Evolutionary conservation across 2,329 filamentous ascomycete species (phyloP).

Genomic region (Cladosporium halotolerans): DNA sequence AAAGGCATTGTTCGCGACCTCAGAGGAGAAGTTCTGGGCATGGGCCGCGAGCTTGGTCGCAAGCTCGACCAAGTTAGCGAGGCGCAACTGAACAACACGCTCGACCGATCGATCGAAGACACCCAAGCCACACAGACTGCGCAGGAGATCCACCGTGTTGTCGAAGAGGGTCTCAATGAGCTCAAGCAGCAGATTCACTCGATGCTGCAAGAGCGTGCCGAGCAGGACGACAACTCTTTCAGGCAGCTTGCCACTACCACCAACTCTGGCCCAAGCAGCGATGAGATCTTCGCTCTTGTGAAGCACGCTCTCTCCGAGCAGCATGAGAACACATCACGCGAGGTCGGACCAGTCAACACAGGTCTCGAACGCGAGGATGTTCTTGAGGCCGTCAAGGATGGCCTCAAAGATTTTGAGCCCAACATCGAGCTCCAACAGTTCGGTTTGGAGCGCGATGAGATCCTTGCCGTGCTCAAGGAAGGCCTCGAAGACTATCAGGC

Average conservation of each 20-base stretch:
- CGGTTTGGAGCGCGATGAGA: slow-evolving; percentile 83
- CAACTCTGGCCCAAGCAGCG: slow-evolving; percentile 42
- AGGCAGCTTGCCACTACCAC: slow-evolving; percentile 38
- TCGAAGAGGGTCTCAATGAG: slow-evolving; percentile 73
- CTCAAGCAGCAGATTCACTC: slow-evolving; percentile 79
- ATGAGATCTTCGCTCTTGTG: slow-evolving; percentile 80
- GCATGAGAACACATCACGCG: slow-evolving; percentile 27
- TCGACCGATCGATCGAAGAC: slow-evolving; percentile 39
- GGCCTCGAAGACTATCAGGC: slow-evolving; percentile 71
- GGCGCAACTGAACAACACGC: slow-evolving; percentile 23
- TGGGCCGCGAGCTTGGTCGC: slow-evolving; percentile 84
- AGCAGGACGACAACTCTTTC: slow-evolving; percentile 29
- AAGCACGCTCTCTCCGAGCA: slow-evolving; percentile 66
- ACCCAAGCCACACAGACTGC: slow-evolving; percentile 41
- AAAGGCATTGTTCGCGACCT: slow-evolving; percentile 86
- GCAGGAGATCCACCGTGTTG: slow-evolving; percentile 68
- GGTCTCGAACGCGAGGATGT: slow-evolving; percentile 61
- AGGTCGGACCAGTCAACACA: background rate
- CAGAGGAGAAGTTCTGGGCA: slow-evolving; percentile 84
- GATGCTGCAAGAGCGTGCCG: slow-evolving; percentile 70
- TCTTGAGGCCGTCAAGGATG: slow-evolving; percentile 77
- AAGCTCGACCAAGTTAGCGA: slow-evolving; percentile 66
- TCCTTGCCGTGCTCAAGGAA: slow-evolving; percentile 78
- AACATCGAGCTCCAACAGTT: slow-evolving; percentile 87
- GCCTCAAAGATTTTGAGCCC: slow-evolving; percentile 90